A percentile compares a stretch with the other conserved stretches of the same genome.
These are phyloP conservation scores for Graphilbum sp. DNA, from an alignment of 2,329 filamentous ascomycete species.

Conservation along the genomic window DNA sequence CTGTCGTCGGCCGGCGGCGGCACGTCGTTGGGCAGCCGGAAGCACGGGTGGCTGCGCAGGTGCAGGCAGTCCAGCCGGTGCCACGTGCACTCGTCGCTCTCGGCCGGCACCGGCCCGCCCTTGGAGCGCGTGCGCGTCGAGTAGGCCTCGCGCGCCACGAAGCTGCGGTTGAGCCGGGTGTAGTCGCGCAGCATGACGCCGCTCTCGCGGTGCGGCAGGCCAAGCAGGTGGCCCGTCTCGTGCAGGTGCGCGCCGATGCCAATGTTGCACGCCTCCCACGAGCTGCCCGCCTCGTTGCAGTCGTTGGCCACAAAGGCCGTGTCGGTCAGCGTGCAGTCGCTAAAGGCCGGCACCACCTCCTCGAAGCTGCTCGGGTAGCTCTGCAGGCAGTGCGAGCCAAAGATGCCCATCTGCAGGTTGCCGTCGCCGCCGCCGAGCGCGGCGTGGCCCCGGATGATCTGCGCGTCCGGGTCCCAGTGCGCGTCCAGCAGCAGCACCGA, in stretches of 20 bases:
- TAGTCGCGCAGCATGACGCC: conserved; percentile 93
- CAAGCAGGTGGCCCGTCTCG: conserved; percentile 79
- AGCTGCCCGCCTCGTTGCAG: conserved; percentile 72
- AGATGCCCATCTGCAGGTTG: conserved; percentile 71
- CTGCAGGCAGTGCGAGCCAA: conserved; percentile 82
- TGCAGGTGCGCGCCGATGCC: conserved; percentile 88
- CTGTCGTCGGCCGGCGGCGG: conserved; percentile 50
- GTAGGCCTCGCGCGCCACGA: conserved; percentile 66
- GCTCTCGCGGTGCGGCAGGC: conserved; percentile 73
- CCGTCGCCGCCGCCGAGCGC: conserved; percentile 61
- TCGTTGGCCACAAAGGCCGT: conserved; percentile 69
- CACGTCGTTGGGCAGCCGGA: conserved; percentile 64
- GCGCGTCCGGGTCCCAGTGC: conserved; percentile 62
- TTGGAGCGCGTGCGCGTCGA: conserved; percentile 76
- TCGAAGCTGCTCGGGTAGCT: conserved; percentile 82
- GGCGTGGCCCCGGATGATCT: conserved; percentile 64
- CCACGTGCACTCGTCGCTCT: conserved; percentile 77
- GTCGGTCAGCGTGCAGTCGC: conserved; percentile 80
- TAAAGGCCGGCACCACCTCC: conserved; percentile 77
- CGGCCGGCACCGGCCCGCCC: conserved; percentile 51
- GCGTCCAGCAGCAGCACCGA: conserved; percentile 75
- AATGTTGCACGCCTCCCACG: conserved; percentile 89
- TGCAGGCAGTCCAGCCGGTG: conserved; percentile 78
- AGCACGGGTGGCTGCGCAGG: conserved; percentile 82
- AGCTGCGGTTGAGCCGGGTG: conserved; percentile 66